These are phyloP conservation scores for Saturnispora gosingensis DNA, from an alignment of 805 yeast species.

Conservation along the genomic window DNA sequence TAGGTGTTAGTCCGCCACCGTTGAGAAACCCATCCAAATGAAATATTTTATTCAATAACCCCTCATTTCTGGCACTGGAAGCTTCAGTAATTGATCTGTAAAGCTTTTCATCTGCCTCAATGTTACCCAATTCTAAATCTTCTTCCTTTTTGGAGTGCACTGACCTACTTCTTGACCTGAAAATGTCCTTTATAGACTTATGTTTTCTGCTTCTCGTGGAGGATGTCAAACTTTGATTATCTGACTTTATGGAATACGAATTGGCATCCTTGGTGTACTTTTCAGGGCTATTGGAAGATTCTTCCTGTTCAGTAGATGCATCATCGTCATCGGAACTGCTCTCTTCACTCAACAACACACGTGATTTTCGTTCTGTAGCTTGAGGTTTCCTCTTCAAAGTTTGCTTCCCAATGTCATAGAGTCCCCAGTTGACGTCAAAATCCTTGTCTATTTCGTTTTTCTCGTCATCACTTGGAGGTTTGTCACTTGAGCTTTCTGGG, in stretches of 20 bases:
- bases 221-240: background rate
- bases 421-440: slow-evolving; percentile 22
- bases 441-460: slow-evolving; percentile 24
- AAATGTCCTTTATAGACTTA: slow-evolving; percentile 1
- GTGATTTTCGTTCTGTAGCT: slow-evolving; percentile 3
- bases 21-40: slow-evolving; percentile 11
- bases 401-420: slow-evolving; percentile 1
- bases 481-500: background rate
- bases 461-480: background rate
- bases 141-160: slow-evolving; percentile 2
- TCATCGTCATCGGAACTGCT: slow-evolving; percentile 17
- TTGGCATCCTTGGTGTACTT: slow-evolving; percentile 5
- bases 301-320: slow-evolving; percentile 20
- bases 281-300: background rate
- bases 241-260: background rate
- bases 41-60: slow-evolving; percentile 11
- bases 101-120: background rate
- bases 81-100: background rate
- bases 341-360: background rate
- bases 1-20: slow-evolving; percentile 12
- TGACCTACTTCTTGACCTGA: slow-evolving; percentile 10
- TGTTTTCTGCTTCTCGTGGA: background rate
- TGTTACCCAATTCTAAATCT: background rate
- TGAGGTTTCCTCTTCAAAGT: slow-evolving; percentile 6
- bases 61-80: background rate